Evolutionary conservation across 495 filamentous ascomycete species (phyloP).

Genomic region (Choiromyces venosus): DNA sequence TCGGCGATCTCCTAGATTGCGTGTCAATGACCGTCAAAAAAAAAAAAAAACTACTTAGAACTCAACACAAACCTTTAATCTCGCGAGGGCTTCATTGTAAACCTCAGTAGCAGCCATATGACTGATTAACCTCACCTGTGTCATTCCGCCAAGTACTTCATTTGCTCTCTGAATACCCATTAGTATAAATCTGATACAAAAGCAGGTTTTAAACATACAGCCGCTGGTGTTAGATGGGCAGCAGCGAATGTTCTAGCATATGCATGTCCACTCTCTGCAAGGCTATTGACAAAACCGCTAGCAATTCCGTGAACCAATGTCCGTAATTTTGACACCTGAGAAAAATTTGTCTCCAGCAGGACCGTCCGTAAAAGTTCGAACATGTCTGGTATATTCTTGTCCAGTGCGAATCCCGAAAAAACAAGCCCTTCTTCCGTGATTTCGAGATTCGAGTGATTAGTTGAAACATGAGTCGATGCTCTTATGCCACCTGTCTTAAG

Average conservation of each 20-base stretch:
- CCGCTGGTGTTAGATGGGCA: slow-evolving; percentile 66
- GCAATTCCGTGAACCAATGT: slow-evolving; percentile 79
- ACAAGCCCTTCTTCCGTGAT: slow-evolving; percentile 71
- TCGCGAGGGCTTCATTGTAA: slow-evolving; percentile 63
- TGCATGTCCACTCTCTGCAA: slow-evolving; percentile 79
- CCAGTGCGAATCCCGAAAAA: slow-evolving; percentile 77
- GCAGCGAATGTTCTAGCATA: slow-evolving; percentile 79
- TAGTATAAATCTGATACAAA: neutral
- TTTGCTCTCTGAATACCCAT: slow-evolving; percentile 18
- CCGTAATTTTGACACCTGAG: slow-evolving; percentile 68
- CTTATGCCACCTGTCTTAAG: slow-evolving; percentile 91
- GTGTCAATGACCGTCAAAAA: slow-evolving; percentile 45
- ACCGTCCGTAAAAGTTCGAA: slow-evolving; percentile 75
- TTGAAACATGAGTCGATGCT: slow-evolving; percentile 68
- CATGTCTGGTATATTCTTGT: slow-evolving; percentile 84
- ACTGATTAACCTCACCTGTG: slow-evolving; percentile 82
- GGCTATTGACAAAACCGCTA: slow-evolving; percentile 82
- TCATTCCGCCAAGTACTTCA: slow-evolving; percentile 79
- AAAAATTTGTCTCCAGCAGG: slow-evolving; percentile 82
- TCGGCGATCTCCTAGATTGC: slow-evolving; percentile 28
- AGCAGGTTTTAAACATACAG: slow-evolving; percentile 49
- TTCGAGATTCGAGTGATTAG: slow-evolving; percentile 64
- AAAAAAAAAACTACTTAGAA: slow-evolving; percentile 67
- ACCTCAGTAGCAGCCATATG: slow-evolving; percentile 52
- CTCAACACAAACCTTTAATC: slow-evolving; percentile 75